phyloP scores from a whole-genome alignment of 768 basidiomycete species.

The Panaeolus cyanescens region DNA sequence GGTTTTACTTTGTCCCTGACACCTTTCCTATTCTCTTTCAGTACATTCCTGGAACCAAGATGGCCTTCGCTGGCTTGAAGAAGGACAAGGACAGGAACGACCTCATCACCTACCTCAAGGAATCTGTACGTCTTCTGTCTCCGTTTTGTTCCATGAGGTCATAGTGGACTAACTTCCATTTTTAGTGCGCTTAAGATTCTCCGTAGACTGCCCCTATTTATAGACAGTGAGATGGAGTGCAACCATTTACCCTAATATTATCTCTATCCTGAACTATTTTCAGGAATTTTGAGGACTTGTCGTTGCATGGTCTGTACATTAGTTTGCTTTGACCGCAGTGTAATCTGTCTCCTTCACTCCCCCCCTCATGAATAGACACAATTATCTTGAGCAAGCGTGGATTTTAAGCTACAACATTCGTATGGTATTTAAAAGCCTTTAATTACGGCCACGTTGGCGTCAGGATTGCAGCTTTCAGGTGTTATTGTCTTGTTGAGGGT shows the following conservation, averaged over 20 bases:
- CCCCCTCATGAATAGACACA: conserved; percentile 2
- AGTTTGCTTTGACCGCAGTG: neutral
- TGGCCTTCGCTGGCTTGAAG: conserved; percentile 98
- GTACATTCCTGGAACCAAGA: conserved; percentile 97
- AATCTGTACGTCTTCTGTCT: conserved; percentile 51
- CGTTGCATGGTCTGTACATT: conserved; percentile 2
- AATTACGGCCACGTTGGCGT: no score
- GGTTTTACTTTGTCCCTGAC: conserved; percentile 2
- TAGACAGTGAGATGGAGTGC: conserved; percentile 3
- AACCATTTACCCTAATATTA: conserved; percentile 3
- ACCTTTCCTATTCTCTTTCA: conserved; percentile 21
- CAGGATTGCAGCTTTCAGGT: no score
- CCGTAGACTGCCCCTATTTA: neutral
- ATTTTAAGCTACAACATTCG: no score
- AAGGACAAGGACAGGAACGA: conserved; percentile 98
- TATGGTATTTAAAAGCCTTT: no score
- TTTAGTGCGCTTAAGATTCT: neutral
- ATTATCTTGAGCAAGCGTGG: neutral
- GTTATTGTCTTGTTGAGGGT: no score
- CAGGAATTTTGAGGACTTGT: neutral
- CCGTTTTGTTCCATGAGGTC: conserved; percentile 1
- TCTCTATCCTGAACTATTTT: neutral
- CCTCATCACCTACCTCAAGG: conserved; percentile 84
- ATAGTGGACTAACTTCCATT: neutral
- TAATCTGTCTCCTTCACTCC: neutral